Evolutionary conservation across 176 grass and related monocot species (phyloP).

Genomic region (Musa itinerans): DNA sequence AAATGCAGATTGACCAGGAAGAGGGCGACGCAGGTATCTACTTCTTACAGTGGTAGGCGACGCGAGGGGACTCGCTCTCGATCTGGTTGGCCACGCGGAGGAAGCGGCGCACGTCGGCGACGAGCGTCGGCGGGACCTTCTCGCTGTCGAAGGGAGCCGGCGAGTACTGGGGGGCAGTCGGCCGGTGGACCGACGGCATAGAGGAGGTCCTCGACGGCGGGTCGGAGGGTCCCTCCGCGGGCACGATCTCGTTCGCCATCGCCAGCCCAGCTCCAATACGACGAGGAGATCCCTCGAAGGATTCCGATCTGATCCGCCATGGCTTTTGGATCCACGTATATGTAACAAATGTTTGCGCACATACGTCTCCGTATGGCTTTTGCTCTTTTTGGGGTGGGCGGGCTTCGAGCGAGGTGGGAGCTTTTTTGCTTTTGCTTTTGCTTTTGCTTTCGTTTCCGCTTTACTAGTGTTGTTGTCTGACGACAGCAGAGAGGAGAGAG

Average conservation of each 20-base stretch:
- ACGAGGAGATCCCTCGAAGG: conserved; percentile 37
- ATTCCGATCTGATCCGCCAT: conserved; percentile 43
- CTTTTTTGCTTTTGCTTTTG: conserved; percentile 39
- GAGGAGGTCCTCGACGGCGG: neutral
- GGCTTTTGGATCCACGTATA: conserved; percentile 19
- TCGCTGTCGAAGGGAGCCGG: conserved; percentile 68
- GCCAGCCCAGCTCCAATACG: conserved; percentile 12
- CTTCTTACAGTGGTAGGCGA: conserved; percentile 78
- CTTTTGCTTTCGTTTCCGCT: conserved; percentile 22
- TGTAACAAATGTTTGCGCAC: conserved; percentile 8
- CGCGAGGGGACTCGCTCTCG: conserved; percentile 68
- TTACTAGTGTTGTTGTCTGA: conserved; percentile 5
- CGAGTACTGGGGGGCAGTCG: neutral
- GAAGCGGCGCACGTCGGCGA: conserved; percentile 63
- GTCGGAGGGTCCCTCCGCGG: conserved; percentile 14
- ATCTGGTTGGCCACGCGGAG: conserved; percentile 80
- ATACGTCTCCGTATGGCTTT: neutral
- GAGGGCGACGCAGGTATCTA: neutral
- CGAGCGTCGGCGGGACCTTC: conserved; percentile 67
- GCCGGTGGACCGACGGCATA: neutral
- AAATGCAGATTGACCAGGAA: neutral
- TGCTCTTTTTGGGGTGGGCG: neutral
- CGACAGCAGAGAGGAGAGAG: neutral
- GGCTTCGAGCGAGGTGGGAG: neutral
- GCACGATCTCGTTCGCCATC: conserved; percentile 15